phyloP scores from a whole-genome alignment of 2,329 filamentous ascomycete genomes.

The Colletotrichum euphorbiae region DNA sequence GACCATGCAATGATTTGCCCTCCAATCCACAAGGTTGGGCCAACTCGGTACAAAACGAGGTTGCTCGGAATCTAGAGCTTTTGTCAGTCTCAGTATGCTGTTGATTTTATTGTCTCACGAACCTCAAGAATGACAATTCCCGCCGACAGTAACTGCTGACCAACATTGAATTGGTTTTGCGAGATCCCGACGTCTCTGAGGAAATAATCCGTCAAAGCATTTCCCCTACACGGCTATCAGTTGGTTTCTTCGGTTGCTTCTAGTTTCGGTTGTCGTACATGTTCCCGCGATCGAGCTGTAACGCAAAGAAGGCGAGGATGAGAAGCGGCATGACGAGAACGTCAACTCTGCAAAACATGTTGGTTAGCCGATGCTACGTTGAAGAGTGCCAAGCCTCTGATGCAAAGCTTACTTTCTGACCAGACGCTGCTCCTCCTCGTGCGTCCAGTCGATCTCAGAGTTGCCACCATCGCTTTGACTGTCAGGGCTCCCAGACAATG shows the following conservation, averaged over 20 bases:
- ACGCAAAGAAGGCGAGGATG: constrained; percentile 58
- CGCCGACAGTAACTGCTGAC: constrained; percentile 62
- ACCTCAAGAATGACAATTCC: constrained; percentile 59
- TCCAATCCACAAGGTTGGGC: constrained; percentile 59
- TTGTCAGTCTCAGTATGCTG: neutral
- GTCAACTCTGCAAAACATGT: constrained; percentile 52
- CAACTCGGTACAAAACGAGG: constrained; percentile 58
- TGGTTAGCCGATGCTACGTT: neutral
- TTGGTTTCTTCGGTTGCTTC: neutral
- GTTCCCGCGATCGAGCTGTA: constrained; percentile 52
- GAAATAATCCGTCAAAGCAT: constrained; percentile 48
- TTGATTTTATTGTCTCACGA: neutral
- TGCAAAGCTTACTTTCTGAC: constrained; percentile 44
- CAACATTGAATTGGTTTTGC: constrained; percentile 64
- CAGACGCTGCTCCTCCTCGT: constrained; percentile 45
- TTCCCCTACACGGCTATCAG: constrained; percentile 26
- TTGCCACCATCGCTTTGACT: constrained; percentile 23
- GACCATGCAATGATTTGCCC: constrained; percentile 57
- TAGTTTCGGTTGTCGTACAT: constrained; percentile 45
- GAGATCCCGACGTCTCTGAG: constrained; percentile 61
- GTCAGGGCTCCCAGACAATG: constrained; percentile 11
- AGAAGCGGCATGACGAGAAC: constrained; percentile 58
- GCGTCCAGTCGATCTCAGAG: constrained; percentile 42
- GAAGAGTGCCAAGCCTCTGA: no score
- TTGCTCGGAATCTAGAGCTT: constrained; percentile 58